Evolutionary conservation across 306 rosid genomes (phyloP).

Genomic region (Lupinus albus): DNA sequence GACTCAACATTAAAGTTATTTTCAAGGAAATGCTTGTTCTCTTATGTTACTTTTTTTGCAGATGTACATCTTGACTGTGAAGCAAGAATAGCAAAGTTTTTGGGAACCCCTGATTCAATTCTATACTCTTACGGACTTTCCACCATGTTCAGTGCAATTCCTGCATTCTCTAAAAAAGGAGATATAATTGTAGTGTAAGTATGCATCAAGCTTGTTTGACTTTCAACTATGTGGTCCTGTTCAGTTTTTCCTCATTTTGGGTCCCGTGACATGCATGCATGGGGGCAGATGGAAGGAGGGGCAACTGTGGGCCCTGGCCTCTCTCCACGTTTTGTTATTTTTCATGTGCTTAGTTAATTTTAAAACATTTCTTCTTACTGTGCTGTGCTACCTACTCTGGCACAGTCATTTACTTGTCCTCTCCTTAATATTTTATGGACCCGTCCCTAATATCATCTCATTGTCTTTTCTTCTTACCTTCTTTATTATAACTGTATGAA

Average conservation of each 20-base stretch:
- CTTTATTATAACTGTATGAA: constrained; percentile 35
- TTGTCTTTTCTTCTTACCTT: not conserved
- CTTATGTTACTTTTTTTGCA: constrained; percentile 41
- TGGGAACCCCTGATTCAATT: constrained; percentile 99
- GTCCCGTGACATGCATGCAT: not conserved
- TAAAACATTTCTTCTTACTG: not conserved
- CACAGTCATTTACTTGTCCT: not conserved
- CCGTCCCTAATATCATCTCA: not conserved
- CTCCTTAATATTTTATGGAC: too few species aligned
- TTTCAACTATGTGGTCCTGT: constrained; percentile 13
- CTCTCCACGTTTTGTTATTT: not conserved
- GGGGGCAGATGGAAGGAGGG: not conserved
- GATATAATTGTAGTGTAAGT: constrained; percentile 95
- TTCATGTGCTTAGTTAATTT: not conserved
- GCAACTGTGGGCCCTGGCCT: not conserved
- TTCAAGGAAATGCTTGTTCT: constrained; percentile 22
- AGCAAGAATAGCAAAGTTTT: constrained; percentile 89
- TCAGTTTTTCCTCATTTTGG: constrained; percentile 22
- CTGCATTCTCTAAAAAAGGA: constrained; percentile 93
- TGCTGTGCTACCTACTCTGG: not conserved
- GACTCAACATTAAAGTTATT: constrained; percentile 39
- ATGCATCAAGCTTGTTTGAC: constrained; percentile 31
- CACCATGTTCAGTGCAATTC: constrained; percentile 99
- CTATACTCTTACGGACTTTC: constrained; percentile 95
- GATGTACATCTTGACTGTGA: constrained; percentile 99